Base-by-base conservation (phyloP, 108 stramenopile genomes). In the Heterococcus sp. region DNA sequence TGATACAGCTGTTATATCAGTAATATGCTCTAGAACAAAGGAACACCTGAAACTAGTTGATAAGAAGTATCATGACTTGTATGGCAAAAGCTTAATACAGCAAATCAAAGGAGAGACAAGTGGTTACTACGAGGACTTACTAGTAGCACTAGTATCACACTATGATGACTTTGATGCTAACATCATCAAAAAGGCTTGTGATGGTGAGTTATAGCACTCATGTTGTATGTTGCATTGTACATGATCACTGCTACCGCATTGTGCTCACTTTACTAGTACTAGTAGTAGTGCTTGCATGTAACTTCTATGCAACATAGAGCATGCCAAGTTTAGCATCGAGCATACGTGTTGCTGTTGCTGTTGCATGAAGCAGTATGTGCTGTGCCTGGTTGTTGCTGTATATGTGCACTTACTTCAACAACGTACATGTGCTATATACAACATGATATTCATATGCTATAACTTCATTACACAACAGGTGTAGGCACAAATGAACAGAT, bases 21-120 rank as follows among this genome's bases (percentile, higher is more conserved):
- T 78, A 14, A 5, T 68, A 69, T 78, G 78, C 70, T 69, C 71
- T 26, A 69, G 78, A 36, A 39, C 78, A 35, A 78, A 78, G 70
- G 5, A n/a, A 2, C 78, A 78, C 78, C 78, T 78, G 78, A 34
- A 26, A 11, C 36, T 69, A 2, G 66, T 78, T 58, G 78, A 78
- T 64, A 29, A 68, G 58, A 65, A 67, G 69, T 78, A 71, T 27
- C 78, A 78, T 65, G 21, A 32, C 58, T 63, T 78, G 5, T 78
- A 35, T 65, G 46, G 69, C 70, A 78, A 70, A 71, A 70, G 69
- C 2, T 21, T 78, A 14, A 64, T 70, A 31, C 37, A 69, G 28
- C 65, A 68, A 31, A 38, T 78, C 70, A 70, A 78, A 71, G 0
- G 46, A 36, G 78, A 78, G 69, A 66, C 65, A 65, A 65, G 33